Evolutionary conservation across 2,329 filamentous ascomycete genomes (phyloP), one percentile per base, ranked within the genome.

Genomic region (Penicillium sp.): DNA sequence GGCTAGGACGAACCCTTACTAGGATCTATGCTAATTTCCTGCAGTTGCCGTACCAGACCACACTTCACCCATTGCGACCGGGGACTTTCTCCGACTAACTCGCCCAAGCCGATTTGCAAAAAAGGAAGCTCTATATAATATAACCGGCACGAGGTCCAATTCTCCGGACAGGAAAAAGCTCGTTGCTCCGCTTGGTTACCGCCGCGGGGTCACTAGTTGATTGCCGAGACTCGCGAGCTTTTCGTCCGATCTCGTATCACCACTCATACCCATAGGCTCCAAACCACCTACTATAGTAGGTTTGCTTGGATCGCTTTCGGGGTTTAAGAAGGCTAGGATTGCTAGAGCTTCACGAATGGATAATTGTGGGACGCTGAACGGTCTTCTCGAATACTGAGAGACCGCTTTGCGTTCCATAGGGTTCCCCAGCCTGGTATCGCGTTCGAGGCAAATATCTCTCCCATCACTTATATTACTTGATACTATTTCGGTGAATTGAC

Each of bases 391-490:
- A 67, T 53, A 65, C 59, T 77, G 78, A 79, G 78, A 79, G 77
- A 74, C 77, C 75, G 75, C 73, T 78, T 79, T 78, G 78, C 78
- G 77, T 80, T 80, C 77, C 77, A 79, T 79, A 73, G 75, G 77
- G 73, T 77, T 77, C 77, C 74, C 73, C 75, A 76, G 74, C 75
- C 75, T 74, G 68, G 39, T 37, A 33, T 48, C 25, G 39, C 25
- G n/a, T 39, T 50, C n/a, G n/a, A 42, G n/a, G 19, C 45, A 29
- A 31, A 19, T 21, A 27, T 49, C 31, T 49, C 7, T 29, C 10
- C n/a, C 13, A 21, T 14, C 27, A 31, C 16, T 11, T 43, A 35
- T 19, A 53, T 46, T 54, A 37, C 43, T 62, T 63, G 65, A 59
- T 55, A 74, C 72, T 2, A 39, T 19, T 39, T 3, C 9, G 35